These are phyloP conservation scores for Vachellia collinsii DNA, from an alignment of 306 rosid species.

Conservation along the genomic window DNA sequence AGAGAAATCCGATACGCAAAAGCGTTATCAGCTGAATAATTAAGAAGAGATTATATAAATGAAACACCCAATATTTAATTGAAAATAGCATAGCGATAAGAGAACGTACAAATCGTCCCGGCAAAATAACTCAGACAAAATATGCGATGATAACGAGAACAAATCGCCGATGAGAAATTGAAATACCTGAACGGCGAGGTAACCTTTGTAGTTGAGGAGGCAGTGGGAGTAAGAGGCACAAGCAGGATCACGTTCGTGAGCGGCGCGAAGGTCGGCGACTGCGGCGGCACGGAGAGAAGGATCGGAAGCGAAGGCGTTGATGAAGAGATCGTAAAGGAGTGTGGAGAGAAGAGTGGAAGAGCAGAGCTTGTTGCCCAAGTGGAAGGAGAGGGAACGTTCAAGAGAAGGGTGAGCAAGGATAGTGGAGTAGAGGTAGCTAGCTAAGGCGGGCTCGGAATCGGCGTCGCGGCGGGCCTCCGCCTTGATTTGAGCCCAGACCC, in stretches of 20 bases:
- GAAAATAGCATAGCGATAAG: neutral
- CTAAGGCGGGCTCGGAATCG: no score
- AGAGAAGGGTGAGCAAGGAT: no score
- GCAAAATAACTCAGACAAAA: neutral
- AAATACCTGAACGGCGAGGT: constrained; percentile 81
- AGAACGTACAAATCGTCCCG: neutral
- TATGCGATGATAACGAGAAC: neutral
- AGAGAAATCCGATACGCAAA: neutral
- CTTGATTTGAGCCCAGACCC: no score
- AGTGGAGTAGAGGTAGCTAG: no score
- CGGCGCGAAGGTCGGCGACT: constrained; percentile 85
- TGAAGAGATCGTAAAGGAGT: constrained; percentile 86
- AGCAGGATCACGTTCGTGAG: constrained; percentile 75
- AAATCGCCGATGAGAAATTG: no score
- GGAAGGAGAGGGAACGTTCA: constrained; percentile 17
- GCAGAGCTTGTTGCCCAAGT: constrained; percentile 89
- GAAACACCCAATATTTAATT: neutral
- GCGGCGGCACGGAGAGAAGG: constrained; percentile 61
- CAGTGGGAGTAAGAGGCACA: constrained; percentile 89
- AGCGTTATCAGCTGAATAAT: neutral
- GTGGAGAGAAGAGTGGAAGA: constrained; percentile 93
- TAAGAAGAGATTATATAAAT: neutral
- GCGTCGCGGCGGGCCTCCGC: no score
- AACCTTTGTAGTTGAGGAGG: constrained; percentile 92
- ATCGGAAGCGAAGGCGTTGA: constrained; percentile 73